Percentiles rank a stretch among this genome's conserved stretches.
These are phyloP conservation scores for Amyloporia xantha DNA, from an alignment of 768 basidiomycete genomes.

Conservation along the genomic window DNA sequence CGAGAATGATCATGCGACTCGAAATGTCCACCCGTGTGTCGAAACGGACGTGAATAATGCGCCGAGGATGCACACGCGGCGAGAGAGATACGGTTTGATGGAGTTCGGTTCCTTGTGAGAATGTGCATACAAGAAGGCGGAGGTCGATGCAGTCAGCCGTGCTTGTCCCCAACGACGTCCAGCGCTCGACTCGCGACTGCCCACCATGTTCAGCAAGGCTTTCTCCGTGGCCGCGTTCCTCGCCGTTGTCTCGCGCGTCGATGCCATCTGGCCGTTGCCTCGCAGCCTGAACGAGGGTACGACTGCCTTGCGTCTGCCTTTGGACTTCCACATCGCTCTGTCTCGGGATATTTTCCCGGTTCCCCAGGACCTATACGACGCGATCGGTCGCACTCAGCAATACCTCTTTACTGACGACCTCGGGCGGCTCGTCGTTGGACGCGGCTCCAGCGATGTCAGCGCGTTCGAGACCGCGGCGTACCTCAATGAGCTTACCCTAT, in stretches of 20 bases:
- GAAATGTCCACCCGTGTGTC: not conserved
- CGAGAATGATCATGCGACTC: not conserved
- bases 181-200: not conserved
- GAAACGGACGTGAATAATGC: not conserved
- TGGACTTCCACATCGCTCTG: constrained; percentile 44
- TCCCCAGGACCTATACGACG: constrained; percentile 53
- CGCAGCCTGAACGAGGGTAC: constrained; percentile 23
- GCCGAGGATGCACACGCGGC: constrained; percentile 1
- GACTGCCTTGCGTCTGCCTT: constrained; percentile 32
- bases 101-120: not conserved
- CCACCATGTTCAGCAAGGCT: constrained; percentile 2
- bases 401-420: constrained; percentile 48
- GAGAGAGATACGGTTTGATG: not conserved
- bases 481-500: constrained; percentile 39
- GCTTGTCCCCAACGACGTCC: not conserved
- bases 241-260: constrained; percentile 13
- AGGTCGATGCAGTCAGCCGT: not conserved
- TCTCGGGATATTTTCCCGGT: constrained; percentile 24
- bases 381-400: constrained; percentile 41
- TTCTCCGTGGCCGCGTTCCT: constrained; percentile 14
- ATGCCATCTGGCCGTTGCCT: constrained; percentile 34
- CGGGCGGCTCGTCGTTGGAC: constrained; percentile 50
- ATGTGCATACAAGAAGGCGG: not conserved
- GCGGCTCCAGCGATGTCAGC: constrained; percentile 42
- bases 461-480: constrained; percentile 33